Percentiles rank a stretch among this genome's conserved stretches.
phyloP scores from a whole-genome alignment of 768 basidiomycete genomes.

The Lactarius akahatsu region DNA sequence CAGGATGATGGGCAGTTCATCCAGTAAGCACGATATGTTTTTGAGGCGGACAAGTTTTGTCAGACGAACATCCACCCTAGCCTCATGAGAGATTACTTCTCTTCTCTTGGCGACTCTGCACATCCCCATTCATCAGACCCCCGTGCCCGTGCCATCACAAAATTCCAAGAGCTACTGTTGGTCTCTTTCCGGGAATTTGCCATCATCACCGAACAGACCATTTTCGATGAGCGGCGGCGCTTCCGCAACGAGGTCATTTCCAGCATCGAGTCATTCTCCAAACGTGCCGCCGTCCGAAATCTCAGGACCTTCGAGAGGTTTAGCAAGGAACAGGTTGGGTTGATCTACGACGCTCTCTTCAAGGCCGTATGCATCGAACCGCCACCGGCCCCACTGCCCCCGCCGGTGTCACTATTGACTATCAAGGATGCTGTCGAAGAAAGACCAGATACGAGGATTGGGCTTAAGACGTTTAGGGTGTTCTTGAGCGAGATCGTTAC shows the following conservation, averaged over 20 bases:
- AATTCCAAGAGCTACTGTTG: slow-evolving; percentile 94
- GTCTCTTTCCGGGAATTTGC: slow-evolving; percentile 98
- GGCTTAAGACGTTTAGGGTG: slow-evolving; percentile 76
- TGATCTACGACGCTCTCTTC: slow-evolving; percentile 92
- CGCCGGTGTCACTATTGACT: slow-evolving; percentile 51
- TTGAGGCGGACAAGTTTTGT: background rate
- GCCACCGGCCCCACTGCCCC: slow-evolving; percentile 49
- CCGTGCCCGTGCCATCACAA: slow-evolving; percentile 88
- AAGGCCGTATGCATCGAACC: slow-evolving; percentile 78
- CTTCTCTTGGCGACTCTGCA: slow-evolving; percentile 89
- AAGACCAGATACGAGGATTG: slow-evolving; percentile 88
- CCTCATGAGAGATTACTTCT: slow-evolving; percentile 94
- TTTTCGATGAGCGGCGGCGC: slow-evolving; percentile 78
- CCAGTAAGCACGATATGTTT: slow-evolving; percentile 50
- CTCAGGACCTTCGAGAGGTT: slow-evolving; percentile 78
- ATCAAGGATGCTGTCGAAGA: slow-evolving; percentile 62
- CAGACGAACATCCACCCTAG: slow-evolving; percentile 39
- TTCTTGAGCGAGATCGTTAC: slow-evolving; percentile 92
- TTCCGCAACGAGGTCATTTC: slow-evolving; percentile 89
- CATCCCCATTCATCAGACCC: slow-evolving; percentile 88
- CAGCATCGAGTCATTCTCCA: slow-evolving; percentile 92
- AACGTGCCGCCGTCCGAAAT: slow-evolving; percentile 86
- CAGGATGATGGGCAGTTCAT: slow-evolving; percentile 98
- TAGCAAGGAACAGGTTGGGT: slow-evolving; percentile 80
- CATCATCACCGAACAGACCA: slow-evolving; percentile 93